Base-by-base conservation (phyloP, 768 basidiomycete species). In the Boletus subparvulus region DNA sequence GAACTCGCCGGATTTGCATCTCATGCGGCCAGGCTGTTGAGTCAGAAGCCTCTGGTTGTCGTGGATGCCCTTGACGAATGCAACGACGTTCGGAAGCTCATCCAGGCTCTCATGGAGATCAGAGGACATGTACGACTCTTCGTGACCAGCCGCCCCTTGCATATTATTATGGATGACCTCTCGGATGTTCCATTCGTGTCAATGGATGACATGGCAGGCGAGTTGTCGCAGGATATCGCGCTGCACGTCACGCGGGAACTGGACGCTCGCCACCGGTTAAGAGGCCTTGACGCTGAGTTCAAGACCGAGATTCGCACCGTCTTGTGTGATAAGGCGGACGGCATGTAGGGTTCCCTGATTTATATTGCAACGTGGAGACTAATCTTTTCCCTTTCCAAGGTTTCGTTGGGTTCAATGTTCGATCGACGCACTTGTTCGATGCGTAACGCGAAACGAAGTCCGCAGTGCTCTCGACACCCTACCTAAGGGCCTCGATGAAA, bases 31-130 rank as follows among this genome's bases (percentile, higher is more conserved):
- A 12, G 11, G 4, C 24, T 46, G 2, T 24, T 2, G 11, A 12
- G 0, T 16, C 40, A 32, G 35, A 37, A 32, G 12, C 54, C 52
- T 28, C 1, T 47, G n/a, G 39, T 56, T 6, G 6, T 56, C 4
- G 51, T 56, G 6, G 55, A 57, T 57, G 56, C 51, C 4, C 56
- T 57, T 13, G 55, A 57, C 16, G 56, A 57, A 32, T 57, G 52
- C 26, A 36, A 47, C 6, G 46, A 57, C 19, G 13, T 42, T 17
- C 30, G 11, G 7, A n/a, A 16, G 1, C 52, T 57, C 0, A 16
- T 57, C 6, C 32, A 43, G 45, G 44, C 50, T 42, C 56, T 57
- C 24, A 42, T n/a, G 24, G 14, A 12, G 26, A 17, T 54, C 33
- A 47, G 9, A 9, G 8, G n/a, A 2, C 13, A 30, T 10, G 47